phyloP scores from a whole-genome alignment of 2,329 filamentous ascomycete species.

The Trichoderma gracile region DNA sequence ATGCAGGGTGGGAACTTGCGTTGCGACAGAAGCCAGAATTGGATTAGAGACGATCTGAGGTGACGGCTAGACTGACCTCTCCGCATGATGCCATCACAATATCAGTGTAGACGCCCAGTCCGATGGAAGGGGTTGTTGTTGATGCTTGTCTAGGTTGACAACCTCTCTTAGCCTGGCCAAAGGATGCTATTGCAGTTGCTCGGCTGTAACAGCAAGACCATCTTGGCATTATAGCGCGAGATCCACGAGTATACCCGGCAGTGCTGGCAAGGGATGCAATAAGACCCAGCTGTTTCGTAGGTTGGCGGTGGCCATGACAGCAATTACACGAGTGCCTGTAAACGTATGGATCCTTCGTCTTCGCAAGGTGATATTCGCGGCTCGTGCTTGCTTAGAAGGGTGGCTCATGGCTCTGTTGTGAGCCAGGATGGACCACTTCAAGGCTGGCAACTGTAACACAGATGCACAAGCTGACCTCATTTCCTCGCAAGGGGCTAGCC shows the following conservation, averaged over 20 bases:
- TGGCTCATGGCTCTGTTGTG: constrained; percentile 1
- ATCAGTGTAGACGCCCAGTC: background rate
- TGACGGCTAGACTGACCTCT: constrained; percentile 5
- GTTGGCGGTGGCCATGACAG: background rate
- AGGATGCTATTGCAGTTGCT: background rate
- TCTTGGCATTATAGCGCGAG: background rate
- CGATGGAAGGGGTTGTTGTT: constrained; percentile 10
- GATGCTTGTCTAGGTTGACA: constrained; percentile 4
- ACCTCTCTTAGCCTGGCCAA: background rate
- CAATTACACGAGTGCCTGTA: background rate
- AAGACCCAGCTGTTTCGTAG: background rate
- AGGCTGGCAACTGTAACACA: background rate
- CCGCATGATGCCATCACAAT: background rate
- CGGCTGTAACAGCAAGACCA: background rate
- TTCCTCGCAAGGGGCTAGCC: background rate
- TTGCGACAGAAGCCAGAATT: background rate
- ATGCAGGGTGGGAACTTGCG: constrained; percentile 7
- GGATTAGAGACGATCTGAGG: background rate
- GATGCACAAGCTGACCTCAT: background rate
- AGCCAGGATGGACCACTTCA: constrained; percentile 9
- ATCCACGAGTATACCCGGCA: background rate
- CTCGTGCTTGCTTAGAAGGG: background rate
- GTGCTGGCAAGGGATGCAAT: constrained; percentile 7
- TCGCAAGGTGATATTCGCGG: constrained; percentile 8
- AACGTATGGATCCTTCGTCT: constrained; percentile 6